Conservation (phyloP, 2,329 filamentous ascomycete genomes). For the Hirsutella minnesotensis region DNA sequence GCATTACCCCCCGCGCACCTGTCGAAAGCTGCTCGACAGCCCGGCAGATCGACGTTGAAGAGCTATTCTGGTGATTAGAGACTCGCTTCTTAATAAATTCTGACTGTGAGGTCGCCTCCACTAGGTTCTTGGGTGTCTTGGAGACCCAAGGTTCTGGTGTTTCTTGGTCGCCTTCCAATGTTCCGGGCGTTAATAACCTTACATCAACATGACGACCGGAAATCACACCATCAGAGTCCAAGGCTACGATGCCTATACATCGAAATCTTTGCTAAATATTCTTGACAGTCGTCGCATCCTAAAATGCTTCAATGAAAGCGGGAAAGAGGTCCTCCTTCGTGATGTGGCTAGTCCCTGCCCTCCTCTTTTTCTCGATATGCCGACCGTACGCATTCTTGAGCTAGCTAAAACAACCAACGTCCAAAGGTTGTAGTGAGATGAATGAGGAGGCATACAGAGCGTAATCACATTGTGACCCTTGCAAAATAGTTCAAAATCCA, state of each 20-base stretch:
- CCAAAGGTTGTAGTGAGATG: neutral
- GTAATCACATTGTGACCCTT: neutral
- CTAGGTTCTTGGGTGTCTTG: neutral
- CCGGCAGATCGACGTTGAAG: neutral
- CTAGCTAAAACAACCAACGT: too few relatives aligned
- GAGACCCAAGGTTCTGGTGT: too few relatives aligned
- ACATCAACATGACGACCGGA: too few relatives aligned
- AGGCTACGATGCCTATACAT: neutral
- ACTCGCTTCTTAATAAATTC: neutral
- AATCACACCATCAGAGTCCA: too few relatives aligned
- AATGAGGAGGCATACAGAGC: too few relatives aligned
- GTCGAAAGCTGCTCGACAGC: neutral
- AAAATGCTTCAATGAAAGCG: neutral
- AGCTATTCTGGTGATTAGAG: neutral
- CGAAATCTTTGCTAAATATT: neutral
- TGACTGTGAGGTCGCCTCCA: neutral
- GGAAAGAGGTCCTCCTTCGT: neutral
- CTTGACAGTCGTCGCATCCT: neutral
- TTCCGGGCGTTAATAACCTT: too few relatives aligned
- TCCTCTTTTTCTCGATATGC: too few relatives aligned
- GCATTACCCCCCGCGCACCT: neutral
- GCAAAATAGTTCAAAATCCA: neutral
- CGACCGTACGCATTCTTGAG: too few relatives aligned
- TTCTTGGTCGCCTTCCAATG: too few relatives aligned
- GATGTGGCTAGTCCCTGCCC: too few relatives aligned